A percentile compares a stretch with the other conserved stretches of the same genome.
These are phyloP conservation scores for Adansonia rubrostipa DNA, from an alignment of 441 rosid genomes.

Conservation along the genomic window DNA sequence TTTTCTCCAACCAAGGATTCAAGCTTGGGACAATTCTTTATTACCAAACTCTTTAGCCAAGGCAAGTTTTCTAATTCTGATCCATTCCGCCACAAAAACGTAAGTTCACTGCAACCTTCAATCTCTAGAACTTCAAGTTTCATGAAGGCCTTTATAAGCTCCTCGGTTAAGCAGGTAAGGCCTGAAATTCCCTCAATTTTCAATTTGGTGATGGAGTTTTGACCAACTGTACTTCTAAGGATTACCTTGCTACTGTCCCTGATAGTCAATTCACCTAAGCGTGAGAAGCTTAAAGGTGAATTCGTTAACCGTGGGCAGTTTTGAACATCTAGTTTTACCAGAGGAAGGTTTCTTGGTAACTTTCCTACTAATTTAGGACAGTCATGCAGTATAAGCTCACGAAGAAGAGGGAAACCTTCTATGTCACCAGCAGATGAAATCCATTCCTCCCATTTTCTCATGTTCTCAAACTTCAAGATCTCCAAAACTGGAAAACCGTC, in stretches of 20 bases:
- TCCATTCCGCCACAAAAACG: constrained; percentile 10
- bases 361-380: constrained; percentile 21
- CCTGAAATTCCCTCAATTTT: constrained; percentile 6
- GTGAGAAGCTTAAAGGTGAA: constrained; percentile 10
- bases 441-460: constrained; percentile 34
- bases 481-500: constrained; percentile 32
- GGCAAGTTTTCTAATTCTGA: not conserved
- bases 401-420: constrained; percentile 25
- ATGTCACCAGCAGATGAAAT: not conserved
- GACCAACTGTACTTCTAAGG: constrained; percentile 3
- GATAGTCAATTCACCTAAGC: constrained; percentile 15
- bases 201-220: constrained; percentile 16
- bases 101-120: constrained; percentile 15
- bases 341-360: constrained; percentile 17
- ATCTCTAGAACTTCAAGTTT: constrained; percentile 20
- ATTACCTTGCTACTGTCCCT: not conserved
- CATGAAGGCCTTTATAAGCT: constrained; percentile 4
- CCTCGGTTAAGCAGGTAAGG: constrained; percentile 16
- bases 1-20: constrained; percentile 4
- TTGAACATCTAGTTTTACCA: constrained; percentile 19
- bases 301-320: constrained; percentile 10
- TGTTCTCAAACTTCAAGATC: constrained; percentile 28
- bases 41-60: not conserved
- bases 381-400: constrained; percentile 27
- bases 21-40: constrained; percentile 18